phyloP scores from a whole-genome alignment of 208 protist genomes.

The Paratrypanosoma confusum region DNA sequence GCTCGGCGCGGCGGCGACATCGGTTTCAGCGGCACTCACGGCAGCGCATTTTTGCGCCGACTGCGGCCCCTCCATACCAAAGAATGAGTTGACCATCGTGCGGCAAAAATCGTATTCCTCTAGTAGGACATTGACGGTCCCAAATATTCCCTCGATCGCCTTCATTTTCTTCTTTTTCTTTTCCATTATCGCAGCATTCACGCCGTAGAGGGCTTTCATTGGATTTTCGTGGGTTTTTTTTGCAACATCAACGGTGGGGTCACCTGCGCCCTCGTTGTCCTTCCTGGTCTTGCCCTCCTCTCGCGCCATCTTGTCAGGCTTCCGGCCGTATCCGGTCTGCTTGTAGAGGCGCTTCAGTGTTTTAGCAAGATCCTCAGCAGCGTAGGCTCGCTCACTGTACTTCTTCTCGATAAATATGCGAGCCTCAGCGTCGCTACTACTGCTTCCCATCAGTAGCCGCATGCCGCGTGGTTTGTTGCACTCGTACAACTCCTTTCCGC shows the following conservation, averaged over 20 bases:
- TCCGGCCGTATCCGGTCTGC: constrained; percentile 49
- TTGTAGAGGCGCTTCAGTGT: constrained; percentile 35
- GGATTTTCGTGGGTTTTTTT: constrained; percentile 11
- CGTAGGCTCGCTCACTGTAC: constrained; percentile 56
- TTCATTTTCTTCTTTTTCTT: constrained; percentile 20
- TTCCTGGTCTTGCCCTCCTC: background rate
- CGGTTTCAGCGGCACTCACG: too few relatives aligned
- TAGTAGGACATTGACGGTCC: constrained; percentile 57
- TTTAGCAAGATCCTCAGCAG: constrained; percentile 26
- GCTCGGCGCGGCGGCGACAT: too few relatives aligned
- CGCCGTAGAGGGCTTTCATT: constrained; percentile 35
- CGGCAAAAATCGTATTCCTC: constrained; percentile 36
- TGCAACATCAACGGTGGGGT: background rate
- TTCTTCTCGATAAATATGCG: constrained; percentile 53
- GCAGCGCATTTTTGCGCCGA: too few relatives aligned
- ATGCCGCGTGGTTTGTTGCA: constrained; percentile 17
- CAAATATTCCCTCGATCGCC: constrained; percentile 59
- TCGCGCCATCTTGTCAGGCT: constrained; percentile 4
- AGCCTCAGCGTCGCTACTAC: constrained; percentile 27
- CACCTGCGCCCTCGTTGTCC: background rate
- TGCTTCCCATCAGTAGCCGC: constrained; percentile 6
- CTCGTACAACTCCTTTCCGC: constrained; percentile 49
- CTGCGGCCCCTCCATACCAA: constrained; percentile 19
- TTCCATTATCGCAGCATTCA: constrained; percentile 15
- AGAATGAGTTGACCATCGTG: constrained; percentile 24